phyloP scores from a whole-genome alignment of 2,329 filamentous ascomycete genomes.

The Botrytis sinoallii region DNA sequence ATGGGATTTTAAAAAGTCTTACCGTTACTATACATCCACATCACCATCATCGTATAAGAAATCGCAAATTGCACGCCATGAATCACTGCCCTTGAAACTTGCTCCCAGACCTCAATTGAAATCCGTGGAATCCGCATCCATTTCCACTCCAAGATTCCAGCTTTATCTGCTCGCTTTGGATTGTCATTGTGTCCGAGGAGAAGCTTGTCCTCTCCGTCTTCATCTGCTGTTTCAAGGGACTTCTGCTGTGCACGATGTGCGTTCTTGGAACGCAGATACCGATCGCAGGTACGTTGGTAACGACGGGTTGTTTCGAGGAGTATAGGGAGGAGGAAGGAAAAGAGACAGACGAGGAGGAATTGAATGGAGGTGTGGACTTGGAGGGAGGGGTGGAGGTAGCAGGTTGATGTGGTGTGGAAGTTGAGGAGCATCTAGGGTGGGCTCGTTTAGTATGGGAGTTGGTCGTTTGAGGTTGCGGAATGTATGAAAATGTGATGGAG shows the following conservation, averaged over 20 bases:
- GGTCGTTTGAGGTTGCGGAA: background rate
- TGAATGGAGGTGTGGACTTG: constrained; percentile 26
- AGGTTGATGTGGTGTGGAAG: constrained; percentile 30
- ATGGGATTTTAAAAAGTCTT: background rate
- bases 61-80: constrained; percentile 28
- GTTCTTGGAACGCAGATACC: constrained; percentile 20
- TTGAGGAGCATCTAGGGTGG: constrained; percentile 31
- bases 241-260: background rate
- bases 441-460: background rate
- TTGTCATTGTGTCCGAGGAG: constrained; percentile 8
- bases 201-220: constrained; percentile 26
- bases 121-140: background rate
- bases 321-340: constrained; percentile 28
- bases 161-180: background rate
- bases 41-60: constrained; percentile 26
- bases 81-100: constrained; percentile 23
- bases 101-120: constrained; percentile 20
- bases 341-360: constrained; percentile 29
- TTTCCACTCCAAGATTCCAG: background rate
- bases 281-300: constrained; percentile 27
- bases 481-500: background rate
- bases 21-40: constrained; percentile 34
- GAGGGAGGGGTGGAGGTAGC: constrained; percentile 27
- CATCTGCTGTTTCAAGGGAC: constrained; percentile 19
- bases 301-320: constrained; percentile 28